phyloP scores from a whole-genome alignment of 495 filamentous ascomycete species.

The Talaromyces proteolyticus region DNA sequence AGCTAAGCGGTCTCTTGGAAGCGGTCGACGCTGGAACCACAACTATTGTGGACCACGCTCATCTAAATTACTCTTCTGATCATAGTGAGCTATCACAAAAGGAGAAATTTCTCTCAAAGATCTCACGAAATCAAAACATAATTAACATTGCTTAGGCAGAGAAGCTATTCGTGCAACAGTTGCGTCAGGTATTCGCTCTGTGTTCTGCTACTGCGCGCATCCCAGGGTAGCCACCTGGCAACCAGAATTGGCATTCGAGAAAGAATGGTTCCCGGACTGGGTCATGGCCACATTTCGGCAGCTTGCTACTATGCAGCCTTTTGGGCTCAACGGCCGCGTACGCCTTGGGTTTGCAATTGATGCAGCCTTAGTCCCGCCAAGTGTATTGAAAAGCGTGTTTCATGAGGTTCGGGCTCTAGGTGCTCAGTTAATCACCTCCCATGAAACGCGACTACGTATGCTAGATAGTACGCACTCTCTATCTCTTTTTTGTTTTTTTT shows the following conservation, averaged over 20 bases:
- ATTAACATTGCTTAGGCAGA: slow-evolving; percentile 14
- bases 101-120: background rate
- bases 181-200: slow-evolving; percentile 38
- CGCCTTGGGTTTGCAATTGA: slow-evolving; percentile 37
- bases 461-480: background rate
- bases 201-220: slow-evolving; percentile 41
- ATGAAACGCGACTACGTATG: background rate
- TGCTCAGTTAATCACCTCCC: background rate
- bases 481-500: background rate
- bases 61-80: slow-evolving; percentile 37
- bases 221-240: slow-evolving; percentile 24
- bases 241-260: slow-evolving; percentile 21
- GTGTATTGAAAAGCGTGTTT: background rate
- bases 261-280: slow-evolving; percentile 31
- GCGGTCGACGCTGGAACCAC: slow-evolving; percentile 51
- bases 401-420: background rate
- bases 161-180: slow-evolving; percentile 33
- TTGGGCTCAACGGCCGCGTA: slow-evolving; percentile 28
- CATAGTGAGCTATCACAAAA: slow-evolving; percentile 19
- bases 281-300: slow-evolving; percentile 26
- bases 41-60: slow-evolving; percentile 51
- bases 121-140: background rate
- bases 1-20: slow-evolving; percentile 47
- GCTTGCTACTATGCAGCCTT: slow-evolving; percentile 23
- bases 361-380: slow-evolving; percentile 11